Base-by-base conservation (phyloP, 192 early-diverging fungal genomes). In the Podila minutissima region DNA sequence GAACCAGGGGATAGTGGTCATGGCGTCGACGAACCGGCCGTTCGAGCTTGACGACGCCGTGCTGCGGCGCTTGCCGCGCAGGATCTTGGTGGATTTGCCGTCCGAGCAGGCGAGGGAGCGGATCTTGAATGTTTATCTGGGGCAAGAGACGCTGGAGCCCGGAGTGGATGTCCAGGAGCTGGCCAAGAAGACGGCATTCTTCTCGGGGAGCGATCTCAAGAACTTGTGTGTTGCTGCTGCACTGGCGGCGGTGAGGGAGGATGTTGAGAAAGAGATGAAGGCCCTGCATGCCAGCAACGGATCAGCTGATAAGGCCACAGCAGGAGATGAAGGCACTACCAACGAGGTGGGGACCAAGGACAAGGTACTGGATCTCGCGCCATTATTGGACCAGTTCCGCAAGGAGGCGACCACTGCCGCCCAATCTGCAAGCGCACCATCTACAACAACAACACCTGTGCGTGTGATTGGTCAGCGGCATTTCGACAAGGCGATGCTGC, bases 21-120 rank as follows among this genome's bases (percentile, higher is more conserved):
- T 97, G 89, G 96, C 92, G 8, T 96, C 97, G 4, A 99, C 97
- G 3, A 99, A 99, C 78, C 85, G 97, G 32, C 97, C 97, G 15
- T 98, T 97, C 85, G 97, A 98, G 73, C 84, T 99, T 68, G 97
- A 99, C 74, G 97, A 99, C 83, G 97, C 97, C 0, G 94, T 98
- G 31, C 76, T 99, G 83, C 88, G 97, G 57, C 85, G 97, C 22
- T 88, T 99, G 86, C 97, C 97, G 19, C 85, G 97, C 10, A 82
- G 97, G 20, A 92, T 99, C 31, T 78, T 99, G 89, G 94, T 99
- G 4, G 96, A 98, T 82, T 74, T 99, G 70, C 97, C 97, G 6
- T 92, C 84, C 1, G 88, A 92, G 55, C 88, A 86, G 32, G 94
- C 94, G 60, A 89, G 97, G 13, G 78, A 84, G 20, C 81, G 89